Percentiles rank a stretch among this genome's conserved stretches.
These are phyloP conservation scores for Pestalotiopsis sp. DNA, from an alignment of 2,329 filamentous ascomycete genomes.

Conservation along the genomic window DNA sequence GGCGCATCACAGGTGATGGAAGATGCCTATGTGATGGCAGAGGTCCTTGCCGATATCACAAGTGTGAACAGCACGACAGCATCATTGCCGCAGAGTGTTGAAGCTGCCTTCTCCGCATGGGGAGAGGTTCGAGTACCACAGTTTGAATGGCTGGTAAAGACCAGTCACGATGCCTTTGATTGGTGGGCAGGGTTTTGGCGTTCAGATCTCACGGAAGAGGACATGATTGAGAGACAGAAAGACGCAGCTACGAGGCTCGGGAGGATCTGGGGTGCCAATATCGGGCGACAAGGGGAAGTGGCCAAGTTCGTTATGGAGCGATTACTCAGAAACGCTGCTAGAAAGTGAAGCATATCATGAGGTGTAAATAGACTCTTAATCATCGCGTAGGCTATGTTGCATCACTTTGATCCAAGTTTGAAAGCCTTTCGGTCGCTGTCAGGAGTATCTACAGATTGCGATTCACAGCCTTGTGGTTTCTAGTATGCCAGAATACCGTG, in stretches of 20 bases:
- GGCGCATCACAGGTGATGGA: constrained; percentile 9
- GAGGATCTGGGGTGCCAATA: constrained; percentile 8
- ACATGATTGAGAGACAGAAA: neutral
- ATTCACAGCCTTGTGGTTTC: no score
- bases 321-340: neutral
- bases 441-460: no score
- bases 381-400: neutral
- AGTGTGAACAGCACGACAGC: neutral
- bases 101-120: constrained; percentile 4
- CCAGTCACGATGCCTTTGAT: constrained; percentile 6
- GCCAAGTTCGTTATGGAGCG: constrained; percentile 1
- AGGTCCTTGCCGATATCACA: neutral
- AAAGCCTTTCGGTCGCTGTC: no score
- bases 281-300: constrained; percentile 3
- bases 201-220: neutral
- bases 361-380: neutral
- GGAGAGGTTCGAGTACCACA: constrained; percentile 7
- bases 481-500: no score
- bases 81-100: neutral
- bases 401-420: neutral
- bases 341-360: neutral
- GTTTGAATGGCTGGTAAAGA: constrained; percentile 1
- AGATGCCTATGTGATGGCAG: constrained; percentile 10
- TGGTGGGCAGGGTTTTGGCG: constrained; percentile 9
- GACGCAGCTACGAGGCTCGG: neutral